Evolutionary conservation across 2,329 filamentous ascomycete genomes (phyloP).

Genomic region (Dactylellina sp.): DNA sequence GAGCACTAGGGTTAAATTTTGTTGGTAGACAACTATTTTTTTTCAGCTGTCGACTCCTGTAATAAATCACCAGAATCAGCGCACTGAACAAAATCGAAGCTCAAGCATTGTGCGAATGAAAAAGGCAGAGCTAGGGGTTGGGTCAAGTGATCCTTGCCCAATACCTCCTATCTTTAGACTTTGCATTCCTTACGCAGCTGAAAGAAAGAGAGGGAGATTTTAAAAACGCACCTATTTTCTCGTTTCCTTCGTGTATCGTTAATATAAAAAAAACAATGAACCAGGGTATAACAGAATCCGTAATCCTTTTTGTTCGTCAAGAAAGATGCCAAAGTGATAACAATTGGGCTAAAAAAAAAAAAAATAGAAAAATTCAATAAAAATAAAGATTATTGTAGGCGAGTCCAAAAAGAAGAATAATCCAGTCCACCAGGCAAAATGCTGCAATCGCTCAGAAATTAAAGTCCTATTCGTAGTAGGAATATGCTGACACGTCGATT

Average conservation of each 20-base stretch:
- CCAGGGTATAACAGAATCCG: conserved; percentile 56
- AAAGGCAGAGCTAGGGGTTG: conserved; percentile 30
- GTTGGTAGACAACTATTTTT: conserved; percentile 22
- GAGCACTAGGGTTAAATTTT: conserved; percentile 36
- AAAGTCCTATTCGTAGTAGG: conserved; percentile 36
- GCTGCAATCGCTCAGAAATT: conserved; percentile 52
- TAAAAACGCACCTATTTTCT: conserved; percentile 46
- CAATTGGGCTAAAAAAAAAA: conserved; percentile 49
- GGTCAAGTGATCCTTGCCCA: conserved; percentile 40
- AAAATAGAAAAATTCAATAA: conserved; percentile 16
- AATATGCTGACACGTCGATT: conserved; percentile 53
- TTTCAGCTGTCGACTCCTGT: conserved; percentile 34
- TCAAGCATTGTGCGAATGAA: conserved; percentile 12
- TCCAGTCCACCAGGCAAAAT: conserved; percentile 43
- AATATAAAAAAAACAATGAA: conserved; percentile 35
- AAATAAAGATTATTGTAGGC: conserved; percentile 20
- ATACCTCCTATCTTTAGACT: conserved; percentile 34
- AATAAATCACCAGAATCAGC: conserved; percentile 25
- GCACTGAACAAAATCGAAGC: conserved; percentile 9
- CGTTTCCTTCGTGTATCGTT: conserved; percentile 57
- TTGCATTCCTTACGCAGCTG: conserved; percentile 35
- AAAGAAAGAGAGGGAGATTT: conserved; percentile 48
- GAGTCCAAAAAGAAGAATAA: conserved; percentile 19
- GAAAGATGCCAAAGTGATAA: conserved; percentile 27
- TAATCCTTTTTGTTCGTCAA: conserved; percentile 56